Evolutionary conservation across 176 grass and related monocot species (phyloP).

Genomic region (Poa annua): DNA sequence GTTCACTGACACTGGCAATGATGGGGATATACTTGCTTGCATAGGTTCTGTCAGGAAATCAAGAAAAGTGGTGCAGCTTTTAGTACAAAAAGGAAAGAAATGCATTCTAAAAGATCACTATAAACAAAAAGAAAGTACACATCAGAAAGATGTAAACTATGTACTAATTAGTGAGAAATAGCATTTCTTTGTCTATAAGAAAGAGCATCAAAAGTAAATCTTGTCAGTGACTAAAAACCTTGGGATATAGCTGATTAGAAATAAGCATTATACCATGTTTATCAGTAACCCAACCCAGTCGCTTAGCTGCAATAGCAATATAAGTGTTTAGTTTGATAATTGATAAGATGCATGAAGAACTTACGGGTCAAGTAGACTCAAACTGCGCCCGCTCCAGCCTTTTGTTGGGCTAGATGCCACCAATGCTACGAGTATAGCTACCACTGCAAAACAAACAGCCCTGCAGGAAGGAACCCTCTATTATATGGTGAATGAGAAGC

Average conservation of each 20-base stretch:
- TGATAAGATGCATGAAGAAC: slow-evolving; percentile 39
- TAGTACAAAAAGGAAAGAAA: slow-evolving; percentile 34
- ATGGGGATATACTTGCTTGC: slow-evolving; percentile 99
- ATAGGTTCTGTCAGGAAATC: slow-evolving; percentile 79
- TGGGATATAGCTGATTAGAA: slow-evolving; percentile 15
- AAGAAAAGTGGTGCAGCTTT: neutral
- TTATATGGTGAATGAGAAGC: slow-evolving; percentile 33
- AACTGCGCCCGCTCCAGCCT: slow-evolving; percentile 99
- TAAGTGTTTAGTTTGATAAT: slow-evolving; percentile 10
- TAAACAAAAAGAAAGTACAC: neutral
- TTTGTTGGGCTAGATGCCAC: slow-evolving; percentile 99
- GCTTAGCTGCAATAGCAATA: neutral
- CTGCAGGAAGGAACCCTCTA: slow-evolving; percentile 52
- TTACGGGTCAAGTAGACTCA: slow-evolving; percentile 99
- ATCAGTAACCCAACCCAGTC: neutral
- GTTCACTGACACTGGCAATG: slow-evolving; percentile 99
- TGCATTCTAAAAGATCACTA: neutral
- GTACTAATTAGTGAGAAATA: slow-evolving; percentile 21
- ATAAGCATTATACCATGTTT: slow-evolving; percentile 28
- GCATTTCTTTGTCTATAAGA: slow-evolving; percentile 10
- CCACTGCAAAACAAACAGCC: slow-evolving; percentile 78
- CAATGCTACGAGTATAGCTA: slow-evolving; percentile 88
- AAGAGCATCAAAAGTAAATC: slow-evolving; percentile 22
- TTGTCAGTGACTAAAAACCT: neutral
- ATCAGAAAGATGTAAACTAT: slow-evolving; percentile 22